Conservation (phyloP, 2,329 filamentous ascomycete species). For the Neopestalotiopsis sp. region DNA sequence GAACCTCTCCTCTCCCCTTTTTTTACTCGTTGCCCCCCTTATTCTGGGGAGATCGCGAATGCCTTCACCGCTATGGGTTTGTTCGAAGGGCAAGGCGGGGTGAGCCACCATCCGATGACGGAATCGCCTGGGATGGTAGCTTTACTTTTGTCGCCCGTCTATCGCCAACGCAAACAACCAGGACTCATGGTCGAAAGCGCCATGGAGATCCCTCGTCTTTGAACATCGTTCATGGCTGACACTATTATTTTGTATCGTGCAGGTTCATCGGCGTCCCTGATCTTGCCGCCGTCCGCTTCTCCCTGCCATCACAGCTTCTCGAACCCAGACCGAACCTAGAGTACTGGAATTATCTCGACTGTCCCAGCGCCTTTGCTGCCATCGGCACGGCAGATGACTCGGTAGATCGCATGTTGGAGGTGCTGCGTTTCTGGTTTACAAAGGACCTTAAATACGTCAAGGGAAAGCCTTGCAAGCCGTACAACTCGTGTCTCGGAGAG, state of each 20-base stretch:
- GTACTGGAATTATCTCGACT: constrained; percentile 98
- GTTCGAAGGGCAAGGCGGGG: constrained; percentile 18
- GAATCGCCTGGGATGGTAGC: constrained; percentile 11
- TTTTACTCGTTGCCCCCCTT: neutral
- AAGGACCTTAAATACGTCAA: constrained; percentile 99
- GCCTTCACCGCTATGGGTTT: constrained; percentile 16
- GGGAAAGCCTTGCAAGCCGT: constrained; percentile 97
- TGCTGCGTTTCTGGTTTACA: constrained; percentile 96
- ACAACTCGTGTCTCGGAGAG: constrained; percentile 95
- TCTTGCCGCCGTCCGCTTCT: constrained; percentile 95
- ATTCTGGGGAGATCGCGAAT: neutral
- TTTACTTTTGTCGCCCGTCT: neutral
- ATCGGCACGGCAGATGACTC: constrained; percentile 90
- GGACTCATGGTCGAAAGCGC: too few relatives aligned
- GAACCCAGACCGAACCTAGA: constrained; percentile 97
- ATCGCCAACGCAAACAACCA: neutral
- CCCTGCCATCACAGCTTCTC: constrained; percentile 90
- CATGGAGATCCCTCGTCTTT: too few relatives aligned
- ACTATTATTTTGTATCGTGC: constrained; percentile 19
- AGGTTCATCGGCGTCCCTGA: constrained; percentile 97
- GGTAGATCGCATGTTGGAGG: constrained; percentile 92
- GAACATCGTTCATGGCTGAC: too few relatives aligned
- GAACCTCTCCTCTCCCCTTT: neutral
- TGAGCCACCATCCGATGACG: constrained; percentile 19
- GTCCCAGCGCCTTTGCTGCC: constrained; percentile 84